These are phyloP conservation scores for Alnus rubra DNA, from an alignment of 306 rosid species.

Conservation along the genomic window DNA sequence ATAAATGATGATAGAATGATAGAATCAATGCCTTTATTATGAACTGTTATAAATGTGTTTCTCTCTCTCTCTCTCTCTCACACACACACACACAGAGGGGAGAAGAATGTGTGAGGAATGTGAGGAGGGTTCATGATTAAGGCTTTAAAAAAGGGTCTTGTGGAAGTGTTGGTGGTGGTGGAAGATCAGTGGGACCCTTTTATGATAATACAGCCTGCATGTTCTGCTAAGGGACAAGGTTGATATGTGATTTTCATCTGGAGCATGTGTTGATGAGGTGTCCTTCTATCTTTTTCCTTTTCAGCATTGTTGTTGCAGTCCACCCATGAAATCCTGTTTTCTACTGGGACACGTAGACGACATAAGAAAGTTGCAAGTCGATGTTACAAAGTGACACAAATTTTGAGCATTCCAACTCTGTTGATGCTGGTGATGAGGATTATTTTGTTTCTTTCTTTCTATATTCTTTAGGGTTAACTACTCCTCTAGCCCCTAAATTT, in stretches of 20 bases:
- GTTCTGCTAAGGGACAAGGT: conserved; percentile 30
- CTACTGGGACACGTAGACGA: too few relatives aligned
- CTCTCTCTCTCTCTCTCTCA: too few relatives aligned
- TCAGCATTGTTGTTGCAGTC: neutral
- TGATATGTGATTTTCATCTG: conserved; percentile 15
- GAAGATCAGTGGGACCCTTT: conserved; percentile 8
- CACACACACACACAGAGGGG: neutral
- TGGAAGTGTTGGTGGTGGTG: conserved; percentile 35
- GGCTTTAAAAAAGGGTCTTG: conserved; percentile 27
- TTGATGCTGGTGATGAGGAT: neutral
- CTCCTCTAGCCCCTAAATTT: too few relatives aligned
- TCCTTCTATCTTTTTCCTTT: conserved; percentile 9
- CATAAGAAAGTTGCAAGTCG: too few relatives aligned
- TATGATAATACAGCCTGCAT: conserved; percentile 27
- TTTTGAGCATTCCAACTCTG: neutral
- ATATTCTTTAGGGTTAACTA: too few relatives aligned
- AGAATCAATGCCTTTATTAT: conserved; percentile 16
- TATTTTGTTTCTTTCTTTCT: neutral
- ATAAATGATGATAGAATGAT: conserved; percentile 32
- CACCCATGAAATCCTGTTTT: neutral
- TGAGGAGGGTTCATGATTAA: conserved; percentile 7
- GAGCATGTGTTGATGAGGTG: conserved; percentile 23
- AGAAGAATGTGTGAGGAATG: neutral
- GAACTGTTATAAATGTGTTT: conserved; percentile 22
- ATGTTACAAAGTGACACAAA: neutral